Conservation (phyloP, 1,284 basidiomycete genomes). For the Apiotrichum gamsii region DNA sequence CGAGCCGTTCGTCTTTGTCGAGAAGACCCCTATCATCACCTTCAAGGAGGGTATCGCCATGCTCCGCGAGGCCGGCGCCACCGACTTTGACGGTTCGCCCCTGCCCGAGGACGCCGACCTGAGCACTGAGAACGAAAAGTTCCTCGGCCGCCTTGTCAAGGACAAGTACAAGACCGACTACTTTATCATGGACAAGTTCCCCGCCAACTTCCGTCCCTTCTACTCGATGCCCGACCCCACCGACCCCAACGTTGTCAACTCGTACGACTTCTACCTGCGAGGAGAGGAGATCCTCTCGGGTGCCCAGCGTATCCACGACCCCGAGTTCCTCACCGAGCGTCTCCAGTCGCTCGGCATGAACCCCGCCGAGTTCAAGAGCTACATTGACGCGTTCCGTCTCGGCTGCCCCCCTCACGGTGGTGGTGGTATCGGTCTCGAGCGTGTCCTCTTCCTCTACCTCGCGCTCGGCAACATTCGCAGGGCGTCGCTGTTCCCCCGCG, state of each 20-base stretch:
- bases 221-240: conserved; percentile 95
- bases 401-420: conserved; percentile 76
- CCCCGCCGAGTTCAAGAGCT: conserved; percentile 78
- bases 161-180: conserved; percentile 89
- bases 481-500: conserved; percentile 90
- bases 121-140: conserved; percentile 67
- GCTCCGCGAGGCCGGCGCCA: conserved; percentile 73
- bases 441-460: conserved; percentile 79
- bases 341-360: conserved; percentile 70
- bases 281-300: conserved; percentile 98
- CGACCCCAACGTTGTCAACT: conserved; percentile 88
- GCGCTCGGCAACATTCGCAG: conserved; percentile 93
- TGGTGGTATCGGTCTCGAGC: conserved; percentile 69
- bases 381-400: conserved; percentile 89
- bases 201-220: conserved; percentile 65
- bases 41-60: conserved; percentile 85
- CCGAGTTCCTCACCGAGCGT: conserved; percentile 69
- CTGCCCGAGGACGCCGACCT: conserved; percentile 76
- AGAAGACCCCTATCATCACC: conserved; percentile 71
- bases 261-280: conserved; percentile 99
- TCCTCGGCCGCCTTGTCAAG: conserved; percentile 79
- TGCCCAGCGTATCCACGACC: conserved; percentile 94
- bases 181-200: conserved; percentile 97
- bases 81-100: conserved; percentile 48
- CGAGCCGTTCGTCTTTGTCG: conserved; percentile 78